phyloP scores from a whole-genome alignment of 768 basidiomycete species.

The Mycena maculata region DNA sequence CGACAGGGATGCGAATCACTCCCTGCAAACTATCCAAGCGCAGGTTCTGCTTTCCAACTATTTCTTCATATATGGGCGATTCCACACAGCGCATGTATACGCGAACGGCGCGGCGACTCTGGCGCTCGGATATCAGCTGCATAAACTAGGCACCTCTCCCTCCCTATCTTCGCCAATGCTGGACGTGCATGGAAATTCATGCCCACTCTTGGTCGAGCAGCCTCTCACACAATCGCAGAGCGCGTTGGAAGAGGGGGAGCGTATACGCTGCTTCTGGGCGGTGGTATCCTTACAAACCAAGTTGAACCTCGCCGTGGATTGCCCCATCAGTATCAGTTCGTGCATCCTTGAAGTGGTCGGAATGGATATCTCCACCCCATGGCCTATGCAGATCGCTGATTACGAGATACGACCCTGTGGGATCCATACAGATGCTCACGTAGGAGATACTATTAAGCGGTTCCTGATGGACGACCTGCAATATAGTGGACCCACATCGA shows the following conservation, averaged over 20 bases:
- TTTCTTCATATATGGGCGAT: neutral
- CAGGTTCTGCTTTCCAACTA: slow-evolving; percentile 23
- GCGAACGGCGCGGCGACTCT: slow-evolving; percentile 15
- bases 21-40: slow-evolving; percentile 17
- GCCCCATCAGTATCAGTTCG: neutral
- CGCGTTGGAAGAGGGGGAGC: slow-evolving; percentile 15
- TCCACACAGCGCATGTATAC: slow-evolving; percentile 9
- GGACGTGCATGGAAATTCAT: no score
- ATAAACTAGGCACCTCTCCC: slow-evolving; percentile 1
- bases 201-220: neutral
- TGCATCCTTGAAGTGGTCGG: neutral
- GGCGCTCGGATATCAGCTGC: slow-evolving; percentile 7
- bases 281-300: slow-evolving; percentile 11
- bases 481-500: neutral
- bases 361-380: slow-evolving; percentile 5
- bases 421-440: neutral
- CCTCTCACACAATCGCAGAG: neutral
- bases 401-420: neutral
- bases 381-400: slow-evolving; percentile 11
- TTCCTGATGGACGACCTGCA: neutral
- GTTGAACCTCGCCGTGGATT: slow-evolving; percentile 1
- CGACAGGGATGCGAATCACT: neutral
- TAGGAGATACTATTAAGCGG: neutral
- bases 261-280: slow-evolving; percentile 18
- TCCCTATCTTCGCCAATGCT: neutral